Evolutionary conservation across 225 moss, liverwort and hornwort genomes (phyloP), one percentile per base, ranked within the genome.

Genomic region (Pseudoscleropodium purum): DNA sequence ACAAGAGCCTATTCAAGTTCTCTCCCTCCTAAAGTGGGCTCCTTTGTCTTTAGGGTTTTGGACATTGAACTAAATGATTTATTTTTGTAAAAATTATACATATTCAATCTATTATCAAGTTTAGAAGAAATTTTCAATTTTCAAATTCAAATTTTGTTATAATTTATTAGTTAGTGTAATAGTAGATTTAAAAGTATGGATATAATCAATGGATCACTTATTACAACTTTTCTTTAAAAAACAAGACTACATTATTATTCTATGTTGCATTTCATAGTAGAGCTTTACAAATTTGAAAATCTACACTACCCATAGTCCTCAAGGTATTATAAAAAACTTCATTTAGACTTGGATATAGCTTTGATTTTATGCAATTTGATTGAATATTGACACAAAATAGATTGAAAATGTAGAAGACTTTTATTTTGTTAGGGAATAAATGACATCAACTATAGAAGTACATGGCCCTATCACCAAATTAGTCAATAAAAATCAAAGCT

Each of bases 1-100:
- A 33, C 2, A 0, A 21, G 0, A 33, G 2, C 10, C 0, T 49
- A 1, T 20, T 13, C 0, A 0, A 51, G 5, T 51, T 33, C 0
- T 29, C 0, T 2, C 7, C 20, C 0, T 56, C 19, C 3, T 4
- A 52, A 51, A 21, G 29, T 21, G 0, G 8, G 1, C 5, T 19
- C 9, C 1, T 31, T 75, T 11, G 7, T 49, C 31, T 19, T 21
- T 20, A 21, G 1, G 0, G 4, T 2, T 33, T 51, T 9, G 19
- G 0, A 37, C 15, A 36, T 24, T 15, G 4, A 52, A 9, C 8
- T 9, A 54, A 36, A 36, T 3, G 5, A 21, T 8, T 13, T 51
- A 0, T 12, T 19, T 19, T 20, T 12, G 11, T 31, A 8, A 36
- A 52, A 23, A 13, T 36, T 21, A 13, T 1, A 20, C 1, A 20